These are phyloP conservation scores for Plantago elongata DNA, from an alignment of 257 asterid genomes.

Conservation along the genomic window DNA sequence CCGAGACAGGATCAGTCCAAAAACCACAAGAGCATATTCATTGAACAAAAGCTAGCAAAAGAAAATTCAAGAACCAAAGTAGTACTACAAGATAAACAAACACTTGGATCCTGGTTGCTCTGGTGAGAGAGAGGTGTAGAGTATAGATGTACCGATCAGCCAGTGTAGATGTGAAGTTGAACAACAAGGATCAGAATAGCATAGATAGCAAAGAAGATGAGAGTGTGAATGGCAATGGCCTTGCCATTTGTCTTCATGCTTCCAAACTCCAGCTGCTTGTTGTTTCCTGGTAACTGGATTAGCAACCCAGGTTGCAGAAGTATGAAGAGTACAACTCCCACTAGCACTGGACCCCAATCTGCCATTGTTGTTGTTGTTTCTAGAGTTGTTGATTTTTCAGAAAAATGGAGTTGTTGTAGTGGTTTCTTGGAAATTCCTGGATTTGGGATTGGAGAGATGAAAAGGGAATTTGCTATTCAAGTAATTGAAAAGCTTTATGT, in stretches of 20 bases:
- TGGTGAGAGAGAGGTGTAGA: background rate
- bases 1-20: no score
- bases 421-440: background rate
- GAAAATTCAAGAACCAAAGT: background rate
- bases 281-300: conserved; percentile 8
- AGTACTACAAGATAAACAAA: background rate
- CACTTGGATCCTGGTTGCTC: background rate
- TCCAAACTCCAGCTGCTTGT: conserved; percentile 12
- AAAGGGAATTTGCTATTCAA: background rate
- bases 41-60: background rate
- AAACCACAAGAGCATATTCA: no score
- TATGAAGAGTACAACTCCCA: conserved; percentile 12
- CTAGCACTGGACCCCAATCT: conserved; percentile 7
- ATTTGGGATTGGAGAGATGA: background rate
- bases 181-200: conserved; percentile 12
- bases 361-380: conserved; percentile 1
- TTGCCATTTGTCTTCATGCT: conserved; percentile 10
- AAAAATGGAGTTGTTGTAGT: background rate
- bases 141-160: background rate
- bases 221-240: conserved; percentile 13
- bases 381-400: background rate
- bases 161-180: conserved; percentile 9
- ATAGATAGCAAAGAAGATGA: conserved; percentile 8
- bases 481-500: no score
- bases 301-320: conserved; percentile 12